These are phyloP conservation scores for Petrea volubilis DNA, from an alignment of 257 asterid genomes.

Conservation along the genomic window DNA sequence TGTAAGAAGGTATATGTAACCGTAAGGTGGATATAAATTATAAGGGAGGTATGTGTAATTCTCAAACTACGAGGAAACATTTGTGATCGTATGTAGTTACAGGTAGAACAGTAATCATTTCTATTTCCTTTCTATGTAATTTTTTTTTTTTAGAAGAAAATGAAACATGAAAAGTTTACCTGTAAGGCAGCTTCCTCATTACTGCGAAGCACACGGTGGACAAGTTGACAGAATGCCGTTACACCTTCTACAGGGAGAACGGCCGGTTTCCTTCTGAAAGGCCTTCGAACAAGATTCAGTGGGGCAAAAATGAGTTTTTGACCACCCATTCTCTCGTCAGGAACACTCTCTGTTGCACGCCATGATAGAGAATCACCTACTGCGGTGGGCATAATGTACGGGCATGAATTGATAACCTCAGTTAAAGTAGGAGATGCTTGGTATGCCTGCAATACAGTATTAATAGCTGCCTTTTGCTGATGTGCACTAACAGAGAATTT, in stretches of 20 bases:
- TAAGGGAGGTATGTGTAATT: no score
- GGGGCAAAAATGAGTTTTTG: conserved; percentile 59
- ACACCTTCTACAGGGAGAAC: conserved; percentile 90
- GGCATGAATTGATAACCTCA: conserved; percentile 85
- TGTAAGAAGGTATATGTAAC: no score
- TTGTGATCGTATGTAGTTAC: no score
- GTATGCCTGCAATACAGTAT: conserved; percentile 76
- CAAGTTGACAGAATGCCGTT: conserved; percentile 61
- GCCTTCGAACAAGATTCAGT: conserved; percentile 58
- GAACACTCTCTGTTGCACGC: conserved; percentile 46
- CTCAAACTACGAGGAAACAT: no score
- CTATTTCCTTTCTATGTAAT: background rate
- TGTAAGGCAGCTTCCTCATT: conserved; percentile 87
- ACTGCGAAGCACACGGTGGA: conserved; percentile 62
- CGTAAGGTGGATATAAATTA: no score
- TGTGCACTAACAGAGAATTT: conserved; percentile 96
- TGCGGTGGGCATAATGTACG: conserved; percentile 76
- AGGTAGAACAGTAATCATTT: no score
- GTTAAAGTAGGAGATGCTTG: conserved; percentile 77
- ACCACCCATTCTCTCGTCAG: conserved; percentile 37
- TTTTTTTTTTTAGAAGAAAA: background rate
- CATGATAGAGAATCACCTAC: conserved; percentile 61
- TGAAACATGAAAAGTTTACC: conserved; percentile 37
- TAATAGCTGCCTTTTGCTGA: conserved; percentile 79
- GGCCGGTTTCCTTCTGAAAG: conserved; percentile 76